Evolutionary conservation across 2,329 filamentous ascomycete species (phyloP), one percentile per base, ranked within the genome.

Genomic region (Fusarium tanahbumbuense): DNA sequence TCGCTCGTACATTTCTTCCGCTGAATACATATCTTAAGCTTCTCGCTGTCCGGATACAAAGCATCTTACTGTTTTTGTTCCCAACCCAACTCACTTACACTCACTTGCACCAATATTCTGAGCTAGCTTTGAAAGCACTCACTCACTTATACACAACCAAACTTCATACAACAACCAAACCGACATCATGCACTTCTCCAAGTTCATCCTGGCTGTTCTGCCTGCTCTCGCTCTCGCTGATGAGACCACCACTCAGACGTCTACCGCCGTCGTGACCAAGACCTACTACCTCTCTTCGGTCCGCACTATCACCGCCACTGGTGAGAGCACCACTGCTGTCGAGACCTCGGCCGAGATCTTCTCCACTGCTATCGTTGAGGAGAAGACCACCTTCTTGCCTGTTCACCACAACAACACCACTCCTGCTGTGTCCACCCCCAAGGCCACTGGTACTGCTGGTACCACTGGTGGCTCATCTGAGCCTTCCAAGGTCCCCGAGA

Each of bases 201-300:
- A 83, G 30, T 73, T 88, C 64, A 61, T 85, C 74, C 77, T 85
- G 64, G 83, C 83, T 65, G 77, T 85, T 68, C 82, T 89, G 76
- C 87, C 87, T 73, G 81, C 87, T 56, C 76, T 88, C 75, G 87
- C 85, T 64, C 73, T 86, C 55, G 86, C 86, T 15, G 61, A 71
- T 55, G 68, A 56, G 22, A 82, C 83, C 45, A 81, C 83, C 20
- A 85, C 83, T 23, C 80, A 80, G 49, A 88, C 86, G 20, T 81
- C 81, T 27, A 89, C 86, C 42, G 81, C 81, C 58, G 84, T 83
- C 47, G 73, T 84, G 73, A 87, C 85, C 75, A 84, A 83, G 76
- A 87, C 85, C 50, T 75, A 86, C 76, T 87, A 83, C 47, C 83
- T 88, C 66, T 82, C 83, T 47, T 77, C 81, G 74, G 81, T 84